These are phyloP conservation scores for Epichloe baconii DNA, from an alignment of 2,329 filamentous ascomycete species.

Conservation along the genomic window DNA sequence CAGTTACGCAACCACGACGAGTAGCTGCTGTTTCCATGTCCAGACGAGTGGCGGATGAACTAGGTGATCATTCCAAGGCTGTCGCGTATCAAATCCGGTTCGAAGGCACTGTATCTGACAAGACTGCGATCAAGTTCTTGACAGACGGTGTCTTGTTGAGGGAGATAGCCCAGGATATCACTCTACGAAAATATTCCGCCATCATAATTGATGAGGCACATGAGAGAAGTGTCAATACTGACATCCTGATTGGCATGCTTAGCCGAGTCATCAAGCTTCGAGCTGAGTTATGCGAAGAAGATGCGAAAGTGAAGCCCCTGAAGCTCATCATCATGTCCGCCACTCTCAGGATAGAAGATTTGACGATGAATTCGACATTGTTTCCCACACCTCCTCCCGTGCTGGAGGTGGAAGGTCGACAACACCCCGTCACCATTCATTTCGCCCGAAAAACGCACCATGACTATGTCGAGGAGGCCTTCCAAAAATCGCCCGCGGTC, in stretches of 20 bases:
- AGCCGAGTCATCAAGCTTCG: constrained; percentile 82
- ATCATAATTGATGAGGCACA: constrained; percentile 96
- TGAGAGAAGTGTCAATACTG: constrained; percentile 93
- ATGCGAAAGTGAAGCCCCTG: constrained; percentile 59
- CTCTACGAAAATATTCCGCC: constrained; percentile 78
- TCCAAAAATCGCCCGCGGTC: constrained; percentile 64
- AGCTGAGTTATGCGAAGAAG: constrained; percentile 58
- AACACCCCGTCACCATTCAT: constrained; percentile 81
- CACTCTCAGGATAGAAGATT: constrained; percentile 79
- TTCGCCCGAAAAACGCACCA: constrained; percentile 71
- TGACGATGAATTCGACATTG: constrained; percentile 69
- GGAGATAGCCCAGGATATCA: constrained; percentile 81
- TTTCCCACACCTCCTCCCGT: constrained; percentile 71
- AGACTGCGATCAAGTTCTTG: constrained; percentile 96
- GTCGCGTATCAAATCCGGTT: constrained; percentile 95
- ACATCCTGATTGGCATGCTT: constrained; percentile 94
- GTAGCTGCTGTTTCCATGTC: constrained; percentile 97
- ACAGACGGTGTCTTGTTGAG: constrained; percentile 91
- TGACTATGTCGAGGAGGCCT: constrained; percentile 86
- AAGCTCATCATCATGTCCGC: constrained; percentile 98
- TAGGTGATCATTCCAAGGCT: constrained; percentile 61
- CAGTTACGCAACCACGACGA: constrained; percentile 84
- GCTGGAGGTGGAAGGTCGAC: constrained; percentile 79
- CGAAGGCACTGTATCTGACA: constrained; percentile 65
- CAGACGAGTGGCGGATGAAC: constrained; percentile 74